Percentiles rank a stretch among this genome's conserved stretches.
These are phyloP conservation scores for Deuterostichococcus epilithicus DNA, from an alignment of 139 green algal genomes.

Conservation along the genomic window DNA sequence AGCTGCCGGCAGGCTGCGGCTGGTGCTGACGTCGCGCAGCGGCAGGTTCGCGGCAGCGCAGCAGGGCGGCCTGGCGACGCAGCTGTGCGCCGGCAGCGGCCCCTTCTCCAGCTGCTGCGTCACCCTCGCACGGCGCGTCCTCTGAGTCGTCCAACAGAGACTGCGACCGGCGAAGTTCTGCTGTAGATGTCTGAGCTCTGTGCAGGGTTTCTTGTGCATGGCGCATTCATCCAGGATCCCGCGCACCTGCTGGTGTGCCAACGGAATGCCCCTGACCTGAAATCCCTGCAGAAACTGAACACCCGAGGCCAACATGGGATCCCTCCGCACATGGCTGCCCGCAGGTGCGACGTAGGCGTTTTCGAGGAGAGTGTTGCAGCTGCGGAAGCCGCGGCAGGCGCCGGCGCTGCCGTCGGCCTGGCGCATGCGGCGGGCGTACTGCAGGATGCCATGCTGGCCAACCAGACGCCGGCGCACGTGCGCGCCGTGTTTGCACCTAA, in stretches of 20 bases:
- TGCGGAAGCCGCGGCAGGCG: not conserved
- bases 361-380: slow-evolving; percentile 10
- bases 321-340: not conserved
- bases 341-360: slow-evolving; percentile 24
- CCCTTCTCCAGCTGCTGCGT: not conserved
- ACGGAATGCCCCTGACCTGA: too few relatives aligned
- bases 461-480: slow-evolving; percentile 29
- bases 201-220: too few relatives aligned
- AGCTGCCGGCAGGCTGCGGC: too few relatives aligned
- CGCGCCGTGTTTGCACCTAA: slow-evolving; percentile 52
- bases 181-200: too few relatives aligned
- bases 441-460: slow-evolving; percentile 40
- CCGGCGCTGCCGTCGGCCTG: slow-evolving; percentile 12
- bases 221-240: too few relatives aligned
- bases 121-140: too few relatives aligned
- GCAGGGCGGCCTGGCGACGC: not conserved
- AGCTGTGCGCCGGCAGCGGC: not conserved
- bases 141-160: too few relatives aligned
- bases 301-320: too few relatives aligned
- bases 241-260: too few relatives aligned
- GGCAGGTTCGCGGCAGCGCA: not conserved
- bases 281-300: too few relatives aligned
- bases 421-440: slow-evolving; percentile 66
- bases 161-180: too few relatives aligned
- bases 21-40: slow-evolving; percentile 7